Base-by-base conservation (phyloP, 768 basidiomycete genomes). In the Lanmaoa pseudosensibilis region DNA sequence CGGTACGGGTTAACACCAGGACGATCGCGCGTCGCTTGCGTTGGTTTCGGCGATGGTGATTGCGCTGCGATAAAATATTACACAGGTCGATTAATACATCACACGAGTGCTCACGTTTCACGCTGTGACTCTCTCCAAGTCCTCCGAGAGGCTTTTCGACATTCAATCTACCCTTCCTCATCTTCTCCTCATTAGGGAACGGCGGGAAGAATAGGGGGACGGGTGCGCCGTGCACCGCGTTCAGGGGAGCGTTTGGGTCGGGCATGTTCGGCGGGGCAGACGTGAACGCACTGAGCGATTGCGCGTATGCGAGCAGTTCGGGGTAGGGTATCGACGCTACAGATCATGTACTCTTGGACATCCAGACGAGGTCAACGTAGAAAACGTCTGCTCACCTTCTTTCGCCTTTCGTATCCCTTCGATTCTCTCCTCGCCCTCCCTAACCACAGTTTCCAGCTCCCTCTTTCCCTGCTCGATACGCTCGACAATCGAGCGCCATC, bases 201-300 rank as follows among this genome's bases (percentile, higher is more conserved):
- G 92, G 92, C 37, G 91, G 91, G 75, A 92, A 92, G 79, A 94
- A 92, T 40, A 90, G 67, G 18, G 87, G 88, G 18, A 86, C 85
- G 1, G 88, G 87, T 12, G 85, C 85, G 62, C 88, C 89, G 10
- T 87, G 87, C 49, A 60, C 12, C 38, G 60, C 54, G 18, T 32
- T 54, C 32, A 57, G 36, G 1, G 87, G 85, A 6, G 83, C 73
- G 25, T 77, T 77, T 46, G 85, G 79, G 64, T 90, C 89, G 21
- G 89, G 89, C 84, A 92, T 88, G 65, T 90, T 91, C 11, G 92
- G 92, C 9, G 92, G 92, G 11, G 91, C 92, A 34, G 92, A 92
- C 6, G 92, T 92, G 72, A 92, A 94, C 15, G 88, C 83, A 59
- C 89, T 88, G 52, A 94, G 78, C 59, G 87, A 89, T 65, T 92